Evolutionary conservation across 768 basidiomycete genomes (phyloP).

Genomic region (Cystobasidium tubakii): DNA sequence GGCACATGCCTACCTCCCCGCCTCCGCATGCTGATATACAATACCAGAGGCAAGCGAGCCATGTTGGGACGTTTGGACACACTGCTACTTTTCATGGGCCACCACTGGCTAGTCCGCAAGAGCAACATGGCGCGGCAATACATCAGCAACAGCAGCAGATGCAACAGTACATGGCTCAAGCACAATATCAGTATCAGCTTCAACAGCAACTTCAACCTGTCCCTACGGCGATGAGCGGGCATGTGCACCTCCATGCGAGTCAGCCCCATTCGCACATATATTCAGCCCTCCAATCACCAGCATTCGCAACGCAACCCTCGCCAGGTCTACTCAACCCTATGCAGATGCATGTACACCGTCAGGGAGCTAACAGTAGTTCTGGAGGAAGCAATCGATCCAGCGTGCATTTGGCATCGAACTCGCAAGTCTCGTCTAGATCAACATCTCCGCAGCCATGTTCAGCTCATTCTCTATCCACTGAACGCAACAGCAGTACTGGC

Average conservation of each 20-base stretch:
- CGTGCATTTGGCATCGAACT: not conserved
- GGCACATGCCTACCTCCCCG: not conserved
- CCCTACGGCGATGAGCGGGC: not conserved
- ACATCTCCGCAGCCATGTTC: not conserved
- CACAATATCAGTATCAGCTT: slow-evolving; percentile 6
- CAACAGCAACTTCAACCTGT: slow-evolving; percentile 21
- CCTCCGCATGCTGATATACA: not conserved
- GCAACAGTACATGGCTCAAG: slow-evolving; percentile 13
- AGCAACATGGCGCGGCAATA: not conserved
- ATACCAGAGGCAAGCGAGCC: not conserved
- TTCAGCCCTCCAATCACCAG: not conserved
- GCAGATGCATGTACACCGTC: not conserved
- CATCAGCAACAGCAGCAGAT: slow-evolving; percentile 27
- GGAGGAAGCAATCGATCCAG: not conserved
- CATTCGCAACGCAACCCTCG: not conserved
- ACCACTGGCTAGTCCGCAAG: not conserved
- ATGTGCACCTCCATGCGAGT: not conserved
- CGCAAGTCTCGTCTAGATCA: not conserved
- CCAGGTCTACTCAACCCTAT: not conserved
- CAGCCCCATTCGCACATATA: not conserved
- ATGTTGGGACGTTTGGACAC: not conserved
- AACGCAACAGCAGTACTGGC: not conserved
- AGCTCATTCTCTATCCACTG: not conserved
- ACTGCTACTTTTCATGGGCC: not conserved
- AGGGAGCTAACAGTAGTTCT: not conserved